Evolutionary conservation across 768 basidiomycete species (phyloP), one percentile per base, ranked within the genome.

Genomic region (Macrolepiota dolichaula): DNA sequence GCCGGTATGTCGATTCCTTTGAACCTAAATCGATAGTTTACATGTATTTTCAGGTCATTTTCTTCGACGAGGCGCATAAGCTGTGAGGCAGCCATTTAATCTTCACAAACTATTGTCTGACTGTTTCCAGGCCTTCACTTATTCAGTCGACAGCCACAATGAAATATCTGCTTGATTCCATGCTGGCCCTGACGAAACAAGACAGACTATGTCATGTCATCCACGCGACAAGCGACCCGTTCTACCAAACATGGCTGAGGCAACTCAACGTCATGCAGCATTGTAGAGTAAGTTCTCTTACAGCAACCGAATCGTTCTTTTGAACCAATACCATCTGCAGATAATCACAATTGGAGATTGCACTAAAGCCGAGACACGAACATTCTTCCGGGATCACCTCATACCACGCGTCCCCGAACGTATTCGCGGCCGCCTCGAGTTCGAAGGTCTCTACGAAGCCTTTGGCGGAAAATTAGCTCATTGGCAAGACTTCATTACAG

Each of bases 31-130:
- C 22, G 6, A 42, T 57, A 54, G 25, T 35, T 56, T 37, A 62
- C 44, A 61, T 35, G n/a, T 17, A 22, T 61, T 24, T 50, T 1
- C 62, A 82, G 81, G 76, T 82, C 12, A 81, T 94, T 60, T 89
- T 94, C 69, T 84, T 94, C 62, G 92, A 94, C 64, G 92, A 94
- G 70, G 90, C 91, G 1, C 92, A 94, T 69, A 91, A 88, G 71
- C 73, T 93, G 87, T 91, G 70, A 37, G 85, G 64, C 32, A 13
- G 7, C 27, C 12, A 51, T n/a, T 24, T 24, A 12, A 10, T 22
- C 25, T 36, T 29, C 54, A 22, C 19, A 17, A 19, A 12, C 27
- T 29, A 25, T 38, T 35, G 19, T 51, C 35, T 42, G n/a, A 63
- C 59, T 52, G 9, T 55, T 25, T 42, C 27, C 67, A 93, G 86